Percentiles rank a stretch among this genome's conserved stretches.
phyloP scores from a whole-genome alignment of 768 basidiomycete species.

The Trametes maxima region DNA sequence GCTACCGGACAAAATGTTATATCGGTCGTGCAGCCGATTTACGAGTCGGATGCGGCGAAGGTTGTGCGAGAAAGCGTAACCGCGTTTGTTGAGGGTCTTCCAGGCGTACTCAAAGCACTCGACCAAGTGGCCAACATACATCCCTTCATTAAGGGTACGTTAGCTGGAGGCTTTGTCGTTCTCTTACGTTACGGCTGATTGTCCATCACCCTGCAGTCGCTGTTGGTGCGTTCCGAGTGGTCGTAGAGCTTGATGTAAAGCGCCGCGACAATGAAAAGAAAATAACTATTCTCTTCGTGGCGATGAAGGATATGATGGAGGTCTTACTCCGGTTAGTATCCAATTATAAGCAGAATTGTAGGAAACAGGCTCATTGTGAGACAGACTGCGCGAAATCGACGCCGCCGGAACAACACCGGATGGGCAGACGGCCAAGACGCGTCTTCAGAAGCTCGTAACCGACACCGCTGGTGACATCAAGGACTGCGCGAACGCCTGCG shows the following conservation, averaged over 20 bases:
- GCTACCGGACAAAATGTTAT: too few relatives aligned
- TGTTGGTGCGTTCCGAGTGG: constrained; percentile 46
- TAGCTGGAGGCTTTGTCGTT: background rate
- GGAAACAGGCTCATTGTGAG: background rate
- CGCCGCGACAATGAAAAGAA: constrained; percentile 55
- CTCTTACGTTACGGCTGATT: background rate
- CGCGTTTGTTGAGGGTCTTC: constrained; percentile 29
- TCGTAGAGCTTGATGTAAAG: constrained; percentile 49
- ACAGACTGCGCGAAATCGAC: constrained; percentile 36
- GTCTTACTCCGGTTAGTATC: constrained; percentile 45
- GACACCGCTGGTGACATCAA: constrained; percentile 36
- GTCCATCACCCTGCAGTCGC: background rate
- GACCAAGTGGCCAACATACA: constrained; percentile 32
- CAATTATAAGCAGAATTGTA: too few relatives aligned
- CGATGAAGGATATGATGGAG: constrained; percentile 54
- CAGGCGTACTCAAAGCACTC: constrained; percentile 29
- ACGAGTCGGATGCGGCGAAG: background rate
- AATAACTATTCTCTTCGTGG: constrained; percentile 45
- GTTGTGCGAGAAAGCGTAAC: constrained; percentile 24
- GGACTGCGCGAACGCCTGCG: constrained; percentile 36
- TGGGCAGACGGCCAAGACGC: constrained; percentile 37
- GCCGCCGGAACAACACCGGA: constrained; percentile 35
- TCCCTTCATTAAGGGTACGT: constrained; percentile 30
- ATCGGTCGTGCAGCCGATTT: background rate
- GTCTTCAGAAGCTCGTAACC: constrained; percentile 35